Conservation (phyloP, 768 basidiomycete species). For the Macrolepiota dolichaula region DNA sequence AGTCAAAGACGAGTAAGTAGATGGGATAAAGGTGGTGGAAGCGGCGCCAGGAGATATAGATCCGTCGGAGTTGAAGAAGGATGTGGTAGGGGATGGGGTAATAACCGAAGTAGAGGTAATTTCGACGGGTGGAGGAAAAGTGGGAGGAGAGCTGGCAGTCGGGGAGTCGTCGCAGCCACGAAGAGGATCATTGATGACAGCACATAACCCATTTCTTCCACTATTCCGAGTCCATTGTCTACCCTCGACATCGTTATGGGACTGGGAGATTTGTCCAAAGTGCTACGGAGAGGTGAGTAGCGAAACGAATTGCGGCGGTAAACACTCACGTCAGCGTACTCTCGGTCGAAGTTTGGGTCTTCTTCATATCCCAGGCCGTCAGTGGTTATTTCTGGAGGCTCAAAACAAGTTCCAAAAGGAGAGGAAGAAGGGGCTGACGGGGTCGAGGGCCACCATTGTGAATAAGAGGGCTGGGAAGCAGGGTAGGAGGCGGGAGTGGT, state of each 20-base stretch:
- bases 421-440: slow-evolving; percentile 6
- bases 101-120: slow-evolving; percentile 10
- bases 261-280: slow-evolving; percentile 17
- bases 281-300: slow-evolving; percentile 14
- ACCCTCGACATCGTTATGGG: slow-evolving; percentile 17
- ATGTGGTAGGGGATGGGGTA: slow-evolving; percentile 11
- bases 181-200: slow-evolving; percentile 23
- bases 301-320: not conserved
- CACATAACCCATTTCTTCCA: slow-evolving; percentile 20
- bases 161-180: slow-evolving; percentile 18
- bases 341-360: slow-evolving; percentile 19
- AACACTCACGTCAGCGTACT: slow-evolving; percentile 23
- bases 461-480: slow-evolving; percentile 1
- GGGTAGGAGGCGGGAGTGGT: slow-evolving; percentile 2
- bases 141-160: slow-evolving; percentile 9
- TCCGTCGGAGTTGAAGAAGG: not conserved
- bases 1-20: slow-evolving; percentile 33
- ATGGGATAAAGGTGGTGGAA: slow-evolving; percentile 17
- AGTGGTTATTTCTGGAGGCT: slow-evolving; percentile 12
- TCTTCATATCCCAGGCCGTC: slow-evolving; percentile 25
- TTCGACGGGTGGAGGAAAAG: slow-evolving; percentile 19
- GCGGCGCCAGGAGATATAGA: not conserved
- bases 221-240: slow-evolving; percentile 21
- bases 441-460: not conserved
- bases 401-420: slow-evolving; percentile 8